Evolutionary conservation across 805 yeast species (phyloP), one percentile per base, ranked within the genome.

Genomic region (Saccharomyces paradoxus): DNA sequence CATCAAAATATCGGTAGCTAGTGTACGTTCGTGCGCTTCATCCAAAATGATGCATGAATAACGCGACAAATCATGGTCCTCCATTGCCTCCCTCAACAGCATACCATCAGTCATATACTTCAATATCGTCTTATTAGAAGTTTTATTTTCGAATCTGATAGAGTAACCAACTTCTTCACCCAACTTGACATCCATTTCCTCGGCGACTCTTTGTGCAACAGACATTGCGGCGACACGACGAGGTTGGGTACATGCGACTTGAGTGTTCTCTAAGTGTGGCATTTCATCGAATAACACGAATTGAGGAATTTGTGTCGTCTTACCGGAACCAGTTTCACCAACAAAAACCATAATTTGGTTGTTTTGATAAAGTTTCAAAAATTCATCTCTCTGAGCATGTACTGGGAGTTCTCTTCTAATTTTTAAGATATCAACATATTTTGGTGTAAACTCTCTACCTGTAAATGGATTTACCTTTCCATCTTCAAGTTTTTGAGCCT

Each of bases 31-130:
- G 75, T 92, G 99, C 49, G 98, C 98, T 76, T 92, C 99, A 79
- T 92, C 99, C 57, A 92, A 76, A 60, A 92, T 89, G 57, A 92
- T 87, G 65, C 96, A 92, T 17, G 96, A 86, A 71, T 92, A 92
- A 60, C 86, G 78, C 4, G 75, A 73, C 69, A 92, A 77, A 56
- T 84, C 81, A 62, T 89, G 97, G 69, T 92, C 99, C 60, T 87
- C 94, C 98, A 94, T 91, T 29, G 97, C 97, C 73, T 92, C 99
- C 67, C 97, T 81, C 61, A 92, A 76, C 52, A 92, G 79, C 97
- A 92, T 91, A 83, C 99, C 99, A 76, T 92, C 99, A 10, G 99
- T 92, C 97, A 92, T 89, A 75, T 94, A 92, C 72, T 90, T 89
- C 65, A 92, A 76, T 41, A 91, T 80, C 5, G 99, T 92, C 61